Evolutionary conservation across 805 yeast genomes (phyloP).

Genomic region (Priceomyces medius): DNA sequence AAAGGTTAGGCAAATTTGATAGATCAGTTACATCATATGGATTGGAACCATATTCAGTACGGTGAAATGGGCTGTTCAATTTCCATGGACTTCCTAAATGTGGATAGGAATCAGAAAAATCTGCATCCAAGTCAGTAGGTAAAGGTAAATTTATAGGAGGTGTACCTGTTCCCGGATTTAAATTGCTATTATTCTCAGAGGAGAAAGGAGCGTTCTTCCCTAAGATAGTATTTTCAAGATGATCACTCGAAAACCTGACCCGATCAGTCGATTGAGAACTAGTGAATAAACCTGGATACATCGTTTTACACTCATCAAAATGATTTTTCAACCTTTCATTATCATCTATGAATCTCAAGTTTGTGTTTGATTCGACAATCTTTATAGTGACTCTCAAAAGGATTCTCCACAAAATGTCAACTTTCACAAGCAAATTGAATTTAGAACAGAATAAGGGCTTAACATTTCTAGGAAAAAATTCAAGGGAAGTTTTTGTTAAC

Average conservation of each 20-base stretch:
- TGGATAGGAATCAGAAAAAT: too few relatives aligned
- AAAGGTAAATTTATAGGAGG: too few relatives aligned
- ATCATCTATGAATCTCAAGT: conserved; percentile 14
- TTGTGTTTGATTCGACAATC: conserved; percentile 21
- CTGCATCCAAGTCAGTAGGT: too few relatives aligned
- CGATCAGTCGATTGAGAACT: neutral
- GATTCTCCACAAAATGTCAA: conserved; percentile 19
- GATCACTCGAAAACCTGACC: neutral
- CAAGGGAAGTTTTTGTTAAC: conserved; percentile 21
- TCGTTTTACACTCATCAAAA: conserved; percentile 14
- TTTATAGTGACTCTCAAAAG: conserved; percentile 19
- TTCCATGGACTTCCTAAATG: too few relatives aligned
- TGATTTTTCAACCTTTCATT: conserved; percentile 18
- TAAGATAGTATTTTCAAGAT: neutral
- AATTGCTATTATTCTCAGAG: too few relatives aligned
- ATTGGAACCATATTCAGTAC: neutral
- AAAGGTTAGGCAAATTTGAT: neutral
- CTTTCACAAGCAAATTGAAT: conserved; percentile 10
- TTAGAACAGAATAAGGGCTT: neutral
- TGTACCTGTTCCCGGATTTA: too few relatives aligned
- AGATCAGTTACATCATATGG: neutral
- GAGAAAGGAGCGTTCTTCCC: neutral
- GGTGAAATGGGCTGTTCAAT: neutral
- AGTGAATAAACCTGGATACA: conserved; percentile 18
- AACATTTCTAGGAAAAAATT: conserved; percentile 13